These are phyloP conservation scores for Astrocystis sublimbata DNA, from an alignment of 495 filamentous ascomycete genomes.

Conservation along the genomic window DNA sequence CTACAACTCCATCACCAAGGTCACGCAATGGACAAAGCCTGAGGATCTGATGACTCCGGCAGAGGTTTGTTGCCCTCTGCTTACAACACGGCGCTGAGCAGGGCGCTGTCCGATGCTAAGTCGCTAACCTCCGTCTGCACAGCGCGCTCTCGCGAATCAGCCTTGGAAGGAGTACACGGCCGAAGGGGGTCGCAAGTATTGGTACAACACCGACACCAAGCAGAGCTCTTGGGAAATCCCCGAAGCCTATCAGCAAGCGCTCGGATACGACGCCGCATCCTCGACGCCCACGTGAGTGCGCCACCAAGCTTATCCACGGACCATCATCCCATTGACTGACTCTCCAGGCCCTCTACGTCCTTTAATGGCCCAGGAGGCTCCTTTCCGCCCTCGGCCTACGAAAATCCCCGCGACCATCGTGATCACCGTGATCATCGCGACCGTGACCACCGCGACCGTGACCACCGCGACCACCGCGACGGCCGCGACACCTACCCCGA, in stretches of 20 bases:
- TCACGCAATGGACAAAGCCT: constrained; percentile 93
- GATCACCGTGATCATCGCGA: constrained; percentile 32
- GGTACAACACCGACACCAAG: constrained; percentile 88
- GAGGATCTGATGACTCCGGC: constrained; percentile 82
- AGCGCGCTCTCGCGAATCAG: constrained; percentile 80
- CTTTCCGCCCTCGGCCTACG: constrained; percentile 41
- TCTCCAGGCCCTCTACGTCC: constrained; percentile 56
- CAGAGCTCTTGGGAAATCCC: constrained; percentile 96
- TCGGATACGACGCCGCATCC: constrained; percentile 49
- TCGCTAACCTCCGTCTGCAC: constrained; percentile 16
- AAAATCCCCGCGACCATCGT: constrained; percentile 27
- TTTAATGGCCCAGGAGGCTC: constrained; percentile 65
- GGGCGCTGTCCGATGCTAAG: background rate
- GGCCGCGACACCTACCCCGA: constrained; percentile 58
- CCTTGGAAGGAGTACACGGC: constrained; percentile 94
- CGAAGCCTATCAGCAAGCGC: constrained; percentile 74
- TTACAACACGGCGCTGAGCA: too few relatives aligned
- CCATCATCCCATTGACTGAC: constrained; percentile 30
- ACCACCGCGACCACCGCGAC: constrained; percentile 36
- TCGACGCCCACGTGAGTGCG: constrained; percentile 63
- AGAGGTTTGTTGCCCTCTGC: constrained; percentile 66
- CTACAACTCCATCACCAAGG: constrained; percentile 83
- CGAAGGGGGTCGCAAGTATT: constrained; percentile 86
- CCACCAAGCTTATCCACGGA: background rate
- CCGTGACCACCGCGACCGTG: constrained; percentile 27